Conservation (phyloP, 352 stramenopile genomes). For the Elongisporangium anandrum region DNA sequence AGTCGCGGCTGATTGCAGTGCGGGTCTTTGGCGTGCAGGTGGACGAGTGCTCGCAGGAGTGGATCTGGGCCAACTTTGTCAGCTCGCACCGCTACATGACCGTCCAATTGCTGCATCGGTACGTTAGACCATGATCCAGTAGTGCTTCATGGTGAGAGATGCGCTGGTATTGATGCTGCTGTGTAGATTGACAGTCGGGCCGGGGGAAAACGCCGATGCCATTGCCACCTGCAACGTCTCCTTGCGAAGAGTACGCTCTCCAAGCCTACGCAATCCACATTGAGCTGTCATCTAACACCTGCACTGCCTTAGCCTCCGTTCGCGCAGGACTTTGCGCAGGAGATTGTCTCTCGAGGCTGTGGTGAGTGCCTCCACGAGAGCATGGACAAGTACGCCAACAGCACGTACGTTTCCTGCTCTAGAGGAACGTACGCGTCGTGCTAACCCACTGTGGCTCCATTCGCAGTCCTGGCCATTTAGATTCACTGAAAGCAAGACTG, state of each 20-base stretch:
- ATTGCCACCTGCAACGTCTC: constrained; percentile 58
- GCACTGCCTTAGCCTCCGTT: constrained; percentile 32
- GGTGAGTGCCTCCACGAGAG: constrained; percentile 62
- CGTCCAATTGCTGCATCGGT: constrained; percentile 56
- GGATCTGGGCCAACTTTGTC: constrained; percentile 62
- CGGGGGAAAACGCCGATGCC: constrained; percentile 15
- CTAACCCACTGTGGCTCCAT: not conserved
- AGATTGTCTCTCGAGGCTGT: constrained; percentile 51
- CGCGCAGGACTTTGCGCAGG: constrained; percentile 48
- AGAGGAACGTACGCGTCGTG: not conserved
- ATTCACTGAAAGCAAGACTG: constrained; percentile 34
- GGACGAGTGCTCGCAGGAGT: constrained; percentile 63
- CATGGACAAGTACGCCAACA: constrained; percentile 56
- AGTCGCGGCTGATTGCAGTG: constrained; percentile 39
- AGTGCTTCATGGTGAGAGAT: constrained; percentile 3
- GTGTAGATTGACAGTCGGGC: constrained; percentile 13
- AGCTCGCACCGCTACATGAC: constrained; percentile 62
- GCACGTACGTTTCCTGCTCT: constrained; percentile 33
- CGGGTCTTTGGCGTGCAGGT: constrained; percentile 71
- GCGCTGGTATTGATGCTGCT: constrained; percentile 1
- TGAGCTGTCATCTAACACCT: not conserved
- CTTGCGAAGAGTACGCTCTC: constrained; percentile 31
- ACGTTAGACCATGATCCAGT: not conserved
- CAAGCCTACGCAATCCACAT: not conserved
- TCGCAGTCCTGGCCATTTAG: constrained; percentile 12